Percentiles rank a stretch among this genome's conserved stretches.
phyloP scores from a whole-genome alignment of 306 rosid species.

The Heteromeles arbutifolia region DNA sequence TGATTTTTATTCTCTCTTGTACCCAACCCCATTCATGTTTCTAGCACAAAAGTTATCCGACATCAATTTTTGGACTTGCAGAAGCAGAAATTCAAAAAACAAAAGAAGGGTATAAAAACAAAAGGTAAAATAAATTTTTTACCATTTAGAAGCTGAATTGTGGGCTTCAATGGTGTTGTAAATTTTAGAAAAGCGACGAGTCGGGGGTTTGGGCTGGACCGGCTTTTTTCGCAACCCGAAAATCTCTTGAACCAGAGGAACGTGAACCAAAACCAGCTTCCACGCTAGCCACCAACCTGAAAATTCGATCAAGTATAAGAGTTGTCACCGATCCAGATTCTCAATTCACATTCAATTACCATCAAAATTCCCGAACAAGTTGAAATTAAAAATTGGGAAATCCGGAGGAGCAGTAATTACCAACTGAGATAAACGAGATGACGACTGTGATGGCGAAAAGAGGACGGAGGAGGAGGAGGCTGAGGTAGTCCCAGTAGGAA shows the following conservation, averaged over 20 bases:
- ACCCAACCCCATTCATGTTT: not conserved
- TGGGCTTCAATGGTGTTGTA: slow-evolving; percentile 42
- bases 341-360: not conserved
- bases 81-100: not conserved
- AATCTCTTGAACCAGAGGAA: slow-evolving; percentile 83
- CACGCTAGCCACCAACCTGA: slow-evolving; percentile 87
- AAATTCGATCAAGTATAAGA: not conserved
- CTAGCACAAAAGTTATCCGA: not conserved
- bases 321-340: slow-evolving; percentile 8
- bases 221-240: slow-evolving; percentile 68
- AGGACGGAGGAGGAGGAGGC: slow-evolving; percentile 51
- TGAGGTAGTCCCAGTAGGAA: slow-evolving; percentile 40
- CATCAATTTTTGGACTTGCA: not conserved
- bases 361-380: not conserved
- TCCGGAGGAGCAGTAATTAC: slow-evolving; percentile 22
- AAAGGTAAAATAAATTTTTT: not conserved
- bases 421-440: slow-evolving; percentile 44
- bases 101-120: not conserved
- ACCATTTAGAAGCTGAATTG: slow-evolving; percentile 41
- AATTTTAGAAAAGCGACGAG: slow-evolving; percentile 51
- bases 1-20: no score
- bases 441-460: slow-evolving; percentile 48
- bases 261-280: slow-evolving; percentile 84
- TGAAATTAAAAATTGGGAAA: not conserved
- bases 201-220: slow-evolving; percentile 43